Conservation (phyloP, 192 early-diverging fungal genomes). For the Coemansia guatemalensis region DNA sequence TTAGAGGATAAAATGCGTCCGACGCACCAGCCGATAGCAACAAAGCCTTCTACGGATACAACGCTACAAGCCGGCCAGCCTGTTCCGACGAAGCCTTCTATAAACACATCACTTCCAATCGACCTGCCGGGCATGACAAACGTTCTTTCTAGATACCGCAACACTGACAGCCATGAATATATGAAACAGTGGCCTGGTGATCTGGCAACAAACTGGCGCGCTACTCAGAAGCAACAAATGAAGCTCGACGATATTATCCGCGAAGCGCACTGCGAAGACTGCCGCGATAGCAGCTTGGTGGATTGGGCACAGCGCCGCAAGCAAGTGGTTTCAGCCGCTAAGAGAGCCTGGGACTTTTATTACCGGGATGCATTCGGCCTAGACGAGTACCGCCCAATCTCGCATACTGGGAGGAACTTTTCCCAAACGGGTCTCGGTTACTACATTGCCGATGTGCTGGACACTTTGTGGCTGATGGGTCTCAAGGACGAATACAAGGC, state of each 20-base stretch:
- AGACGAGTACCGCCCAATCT: constrained; percentile 82
- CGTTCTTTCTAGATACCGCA: neutral
- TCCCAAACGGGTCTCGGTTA: constrained; percentile 65
- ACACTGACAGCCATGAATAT: neutral
- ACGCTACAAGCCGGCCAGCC: too few relatives aligned
- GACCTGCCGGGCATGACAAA: neutral
- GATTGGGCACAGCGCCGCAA: constrained; percentile 56
- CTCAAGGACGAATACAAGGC: constrained; percentile 70
- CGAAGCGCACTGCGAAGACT: neutral
- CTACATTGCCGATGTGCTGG: constrained; percentile 83
- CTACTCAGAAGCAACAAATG: constrained; percentile 16
- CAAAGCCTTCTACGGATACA: too few relatives aligned
- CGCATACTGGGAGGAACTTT: constrained; percentile 66
- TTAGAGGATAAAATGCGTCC: neutral
- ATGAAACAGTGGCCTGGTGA: constrained; percentile 1
- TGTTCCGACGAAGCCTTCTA: too few relatives aligned
- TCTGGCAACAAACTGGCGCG: constrained; percentile 26
- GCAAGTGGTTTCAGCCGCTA: constrained; percentile 66
- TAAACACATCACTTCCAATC: too few relatives aligned
- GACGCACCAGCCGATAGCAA: too few relatives aligned
- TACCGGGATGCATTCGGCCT: constrained; percentile 74
- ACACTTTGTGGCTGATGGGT: constrained; percentile 80
- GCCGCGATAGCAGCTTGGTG: neutral
- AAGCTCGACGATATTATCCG: constrained; percentile 26
- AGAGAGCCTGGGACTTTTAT: constrained; percentile 81